Percentiles rank a stretch among this genome's conserved stretches.
Evolutionary conservation across 371 early-diverging fungal genomes (phyloP).

Genomic region (Syncephalastrum contaminatum): DNA sequence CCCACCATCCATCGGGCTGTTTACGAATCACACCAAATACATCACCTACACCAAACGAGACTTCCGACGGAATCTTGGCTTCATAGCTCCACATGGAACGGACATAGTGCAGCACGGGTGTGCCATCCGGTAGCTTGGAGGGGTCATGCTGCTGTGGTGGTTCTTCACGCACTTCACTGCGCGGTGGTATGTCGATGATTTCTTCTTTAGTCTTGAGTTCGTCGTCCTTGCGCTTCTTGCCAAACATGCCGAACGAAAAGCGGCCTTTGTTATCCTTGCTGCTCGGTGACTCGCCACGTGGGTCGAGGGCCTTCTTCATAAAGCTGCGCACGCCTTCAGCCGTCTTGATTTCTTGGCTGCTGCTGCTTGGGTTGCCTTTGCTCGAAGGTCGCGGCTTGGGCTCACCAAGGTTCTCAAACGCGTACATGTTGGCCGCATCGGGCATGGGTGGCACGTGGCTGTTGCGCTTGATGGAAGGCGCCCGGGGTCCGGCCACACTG

Average conservation of each 20-base stretch:
- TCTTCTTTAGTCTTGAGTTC: neutral
- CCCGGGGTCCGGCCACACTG: conserved; percentile 14
- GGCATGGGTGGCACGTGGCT: conserved; percentile 8
- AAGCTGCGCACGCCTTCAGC: too few species aligned
- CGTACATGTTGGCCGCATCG: conserved; percentile 4
- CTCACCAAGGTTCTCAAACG: too few species aligned
- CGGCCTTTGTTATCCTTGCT: neutral
- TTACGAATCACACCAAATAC: conserved; percentile 24
- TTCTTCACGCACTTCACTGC: neutral
- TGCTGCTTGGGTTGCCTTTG: conserved; percentile 9
- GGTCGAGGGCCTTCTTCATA: too few species aligned
- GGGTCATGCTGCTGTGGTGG: conserved; percentile 8
- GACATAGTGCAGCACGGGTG: conserved; percentile 12
- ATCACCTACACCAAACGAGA: conserved; percentile 22
- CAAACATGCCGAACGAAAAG: conserved; percentile 17
- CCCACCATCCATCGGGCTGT: conserved; percentile 37
- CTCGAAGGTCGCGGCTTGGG: neutral
- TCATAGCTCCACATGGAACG: conserved; percentile 25
- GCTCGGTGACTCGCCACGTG: too few species aligned
- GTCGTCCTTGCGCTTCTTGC: conserved; percentile 22
- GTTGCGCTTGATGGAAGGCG: conserved; percentile 1
- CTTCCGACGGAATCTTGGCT: conserved; percentile 18
- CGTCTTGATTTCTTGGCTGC: conserved; percentile 1
- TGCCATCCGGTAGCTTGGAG: conserved; percentile 1
- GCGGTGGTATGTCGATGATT: neutral